Percentiles rank a stretch among this genome's conserved stretches.
phyloP scores from a whole-genome alignment of 768 basidiomycete genomes.

The Strobilomyces dryophilus region DNA sequence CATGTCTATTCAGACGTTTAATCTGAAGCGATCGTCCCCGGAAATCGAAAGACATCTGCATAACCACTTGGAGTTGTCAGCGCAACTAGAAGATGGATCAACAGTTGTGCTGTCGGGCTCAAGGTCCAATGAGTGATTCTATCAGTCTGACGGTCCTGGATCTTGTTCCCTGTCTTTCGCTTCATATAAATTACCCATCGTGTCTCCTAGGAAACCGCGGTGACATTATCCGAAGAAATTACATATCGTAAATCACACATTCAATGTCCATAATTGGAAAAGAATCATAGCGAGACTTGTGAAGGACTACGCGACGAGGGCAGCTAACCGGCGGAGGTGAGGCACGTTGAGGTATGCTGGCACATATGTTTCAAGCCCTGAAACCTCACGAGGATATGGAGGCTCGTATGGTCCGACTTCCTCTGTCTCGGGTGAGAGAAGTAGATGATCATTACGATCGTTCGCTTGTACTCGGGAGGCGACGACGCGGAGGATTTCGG shows the following conservation, averaged over 20 bases:
- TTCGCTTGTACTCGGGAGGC: slow-evolving; percentile 94
- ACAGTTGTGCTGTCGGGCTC: slow-evolving; percentile 16
- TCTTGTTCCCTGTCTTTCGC: not conserved
- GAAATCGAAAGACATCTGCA: slow-evolving; percentile 32
- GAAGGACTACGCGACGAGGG: slow-evolving; percentile 63
- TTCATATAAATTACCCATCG: not conserved
- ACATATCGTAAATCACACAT: slow-evolving; percentile 20
- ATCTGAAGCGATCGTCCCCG: slow-evolving; percentile 31
- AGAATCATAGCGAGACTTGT: not conserved
- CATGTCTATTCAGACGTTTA: slow-evolving; percentile 40
- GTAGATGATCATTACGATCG: slow-evolving; percentile 94
- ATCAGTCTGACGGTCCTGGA: not conserved
- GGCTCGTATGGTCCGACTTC: slow-evolving; percentile 96
- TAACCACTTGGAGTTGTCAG: slow-evolving; percentile 46
- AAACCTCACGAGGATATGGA: slow-evolving; percentile 90
- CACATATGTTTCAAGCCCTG: slow-evolving; percentile 94
- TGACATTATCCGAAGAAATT: slow-evolving; percentile 17
- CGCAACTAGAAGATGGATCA: slow-evolving; percentile 54
- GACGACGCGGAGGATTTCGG: slow-evolving; percentile 95
- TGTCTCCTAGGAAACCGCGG: not conserved
- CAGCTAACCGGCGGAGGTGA: slow-evolving; percentile 82
- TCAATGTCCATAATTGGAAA: not conserved
- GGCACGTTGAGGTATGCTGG: slow-evolving; percentile 89
- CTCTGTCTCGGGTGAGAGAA: slow-evolving; percentile 93
- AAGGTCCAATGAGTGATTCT: not conserved